Base-by-base conservation (phyloP, 2,329 filamentous ascomycete genomes). In the Fusarium camptoceras region DNA sequence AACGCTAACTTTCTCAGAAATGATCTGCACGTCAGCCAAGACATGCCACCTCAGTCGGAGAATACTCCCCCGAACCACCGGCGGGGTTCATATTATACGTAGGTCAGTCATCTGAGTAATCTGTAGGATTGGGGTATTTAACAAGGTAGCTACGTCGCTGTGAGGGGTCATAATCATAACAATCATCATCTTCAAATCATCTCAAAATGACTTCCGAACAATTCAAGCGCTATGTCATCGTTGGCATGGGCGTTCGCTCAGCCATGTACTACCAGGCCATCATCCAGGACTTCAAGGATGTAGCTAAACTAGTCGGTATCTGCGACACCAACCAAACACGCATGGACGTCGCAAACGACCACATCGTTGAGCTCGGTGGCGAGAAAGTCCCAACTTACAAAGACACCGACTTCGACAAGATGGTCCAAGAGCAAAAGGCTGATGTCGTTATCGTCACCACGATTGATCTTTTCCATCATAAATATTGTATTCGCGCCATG, bases 371-470 rank as follows among this genome's bases (percentile, higher is more conserved):
- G 1, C 76, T 89, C 0, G 84, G 85, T n/a, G 82, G 86, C 69
- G 74, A 72, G 11, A 71, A 78, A 1, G 81, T 90, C 0, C 86
- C 86, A 5, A 88, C 86, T 0, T 90, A 85, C 76, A 80, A 82
- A 43, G 86, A 87, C 4, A 62, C 76, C 4, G 82, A 87, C 69
- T 90, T 90, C 68, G 87, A 89, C 71, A 78, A 78, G 43, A 89
- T 90, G 88, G 82, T 88, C 43, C 54, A 77, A 41, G 85, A 88
- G 39, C 86, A 86, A 3, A 82, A 82, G 59, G 87, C 88, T 0
- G 86, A 90, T 73, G 86, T 88, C 72, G 82, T 90, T 20, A 89
- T 90, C 65, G 83, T 90, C 16, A 89, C 87, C 1, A 89, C 88
- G 0, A 88, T 90, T 66, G 88, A 90, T 77, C 84, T 87, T 27